Percentiles rank a stretch among this genome's conserved stretches.
These are phyloP conservation scores for Musa itinerans DNA, from an alignment of 176 grass and related monocot species.

Conservation along the genomic window DNA sequence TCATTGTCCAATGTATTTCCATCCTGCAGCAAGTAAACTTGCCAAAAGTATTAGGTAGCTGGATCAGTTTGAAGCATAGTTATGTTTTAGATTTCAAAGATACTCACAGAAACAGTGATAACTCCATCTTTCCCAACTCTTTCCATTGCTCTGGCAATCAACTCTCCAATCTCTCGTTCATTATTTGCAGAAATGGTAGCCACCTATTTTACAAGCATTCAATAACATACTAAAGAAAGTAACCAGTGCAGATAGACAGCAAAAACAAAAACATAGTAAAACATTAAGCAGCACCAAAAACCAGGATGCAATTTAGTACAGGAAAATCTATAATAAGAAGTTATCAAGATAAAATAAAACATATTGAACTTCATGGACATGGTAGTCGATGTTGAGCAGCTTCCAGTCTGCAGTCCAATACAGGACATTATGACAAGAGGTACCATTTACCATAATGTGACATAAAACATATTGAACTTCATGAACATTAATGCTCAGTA, in stretches of 20 bases:
- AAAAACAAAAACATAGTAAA: too few relatives aligned
- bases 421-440: not conserved
- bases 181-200: constrained; percentile 94
- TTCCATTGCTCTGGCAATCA: constrained; percentile 81
- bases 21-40: constrained; percentile 36
- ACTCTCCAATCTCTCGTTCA: constrained; percentile 90
- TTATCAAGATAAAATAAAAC: too few relatives aligned
- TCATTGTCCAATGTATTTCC: constrained; percentile 80
- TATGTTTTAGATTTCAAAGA: constrained; percentile 26
- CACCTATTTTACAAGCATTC: constrained; percentile 42
- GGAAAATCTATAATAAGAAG: not conserved
- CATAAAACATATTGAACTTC: not conserved
- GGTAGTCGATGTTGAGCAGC: too few relatives aligned
- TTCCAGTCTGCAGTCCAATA: too few relatives aligned
- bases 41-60: not conserved
- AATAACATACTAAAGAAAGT: not conserved
- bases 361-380: too few relatives aligned
- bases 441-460: not conserved
- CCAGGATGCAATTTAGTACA: not conserved
- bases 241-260: too few relatives aligned
- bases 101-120: constrained; percentile 79
- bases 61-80: not conserved
- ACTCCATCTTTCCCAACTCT: constrained; percentile 91
- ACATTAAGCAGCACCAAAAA: not conserved
- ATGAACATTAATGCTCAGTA: not conserved